phyloP scores from a whole-genome alignment of 2,329 filamentous ascomycete genomes.

The Sordariomycetes sp. region DNA sequence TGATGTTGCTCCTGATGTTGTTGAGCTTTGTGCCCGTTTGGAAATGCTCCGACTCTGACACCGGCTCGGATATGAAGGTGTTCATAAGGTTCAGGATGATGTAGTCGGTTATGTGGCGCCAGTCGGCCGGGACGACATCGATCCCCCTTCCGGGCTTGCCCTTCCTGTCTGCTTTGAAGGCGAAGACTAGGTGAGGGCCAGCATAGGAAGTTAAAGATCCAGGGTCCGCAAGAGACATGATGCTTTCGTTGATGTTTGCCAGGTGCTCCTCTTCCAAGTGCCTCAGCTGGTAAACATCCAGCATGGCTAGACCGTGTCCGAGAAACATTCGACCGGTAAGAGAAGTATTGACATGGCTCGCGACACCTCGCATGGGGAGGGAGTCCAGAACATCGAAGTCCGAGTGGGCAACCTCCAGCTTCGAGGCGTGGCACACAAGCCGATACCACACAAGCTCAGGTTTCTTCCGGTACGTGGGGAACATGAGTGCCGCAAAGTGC shows the following conservation, averaged over 20 bases:
- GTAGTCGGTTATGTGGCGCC: neutral
- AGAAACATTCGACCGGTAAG: neutral
- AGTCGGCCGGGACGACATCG: constrained; percentile 1
- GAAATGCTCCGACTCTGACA: neutral
- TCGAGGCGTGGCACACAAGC: neutral
- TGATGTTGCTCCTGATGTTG: neutral
- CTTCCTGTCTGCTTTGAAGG: neutral
- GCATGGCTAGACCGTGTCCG: neutral
- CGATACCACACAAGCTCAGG: neutral
- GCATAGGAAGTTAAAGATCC: neutral
- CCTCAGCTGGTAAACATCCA: neutral
- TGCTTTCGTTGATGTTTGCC: neutral
- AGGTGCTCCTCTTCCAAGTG: neutral
- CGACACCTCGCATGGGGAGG: neutral
- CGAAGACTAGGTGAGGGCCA: neutral
- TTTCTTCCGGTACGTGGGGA: neutral
- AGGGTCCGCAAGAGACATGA: neutral
- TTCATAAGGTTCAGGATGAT: neutral
- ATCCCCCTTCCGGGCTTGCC: neutral
- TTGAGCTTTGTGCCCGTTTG: neutral
- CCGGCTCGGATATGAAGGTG: neutral
- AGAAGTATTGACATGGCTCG: neutral
- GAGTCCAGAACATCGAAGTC: neutral
- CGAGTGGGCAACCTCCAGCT: neutral
- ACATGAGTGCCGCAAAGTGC: neutral